phyloP scores from a whole-genome alignment of 73 alveolate genomes.

The Uronychia binucleata region DNA sequence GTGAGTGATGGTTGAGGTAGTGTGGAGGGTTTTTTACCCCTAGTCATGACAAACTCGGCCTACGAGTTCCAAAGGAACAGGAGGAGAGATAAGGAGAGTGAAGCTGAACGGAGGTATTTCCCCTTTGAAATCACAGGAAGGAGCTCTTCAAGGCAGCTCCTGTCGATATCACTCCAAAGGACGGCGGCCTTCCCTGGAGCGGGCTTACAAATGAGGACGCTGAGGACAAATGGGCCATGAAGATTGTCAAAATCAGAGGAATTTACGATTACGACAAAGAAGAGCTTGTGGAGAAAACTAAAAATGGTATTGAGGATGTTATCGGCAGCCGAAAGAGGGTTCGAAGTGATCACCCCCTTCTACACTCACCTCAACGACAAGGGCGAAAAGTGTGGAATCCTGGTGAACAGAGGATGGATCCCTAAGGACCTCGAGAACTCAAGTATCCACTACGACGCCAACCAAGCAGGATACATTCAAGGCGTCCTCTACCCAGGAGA shows the following conservation, averaged over 20 bases:
- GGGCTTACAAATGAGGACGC: slow-evolving; percentile 3
- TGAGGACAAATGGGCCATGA: slow-evolving; percentile 43
- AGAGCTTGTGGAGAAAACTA: slow-evolving; percentile 17
- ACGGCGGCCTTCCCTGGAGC: slow-evolving; percentile 39
- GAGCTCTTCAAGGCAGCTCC: slow-evolving; percentile 17
- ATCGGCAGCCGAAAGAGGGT: slow-evolving; percentile 37
- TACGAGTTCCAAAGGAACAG: slow-evolving; percentile 37
- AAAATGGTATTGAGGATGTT: slow-evolving; percentile 13
- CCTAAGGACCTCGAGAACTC: slow-evolving; percentile 21
- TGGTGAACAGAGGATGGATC: slow-evolving; percentile 68
- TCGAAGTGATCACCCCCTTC: slow-evolving; percentile 50
- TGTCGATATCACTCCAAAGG: slow-evolving; percentile 56
- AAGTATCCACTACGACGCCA: not conserved
- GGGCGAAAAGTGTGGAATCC: slow-evolving; percentile 46
- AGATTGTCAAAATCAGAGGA: slow-evolving; percentile 56
- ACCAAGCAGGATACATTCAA: slow-evolving; percentile 6
- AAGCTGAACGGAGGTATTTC: slow-evolving; percentile 41
- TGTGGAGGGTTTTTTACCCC: not conserved
- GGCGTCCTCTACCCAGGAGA: slow-evolving; percentile 62
- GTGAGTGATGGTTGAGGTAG: not conserved
- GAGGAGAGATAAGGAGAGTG: slow-evolving; percentile 40
- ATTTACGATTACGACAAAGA: slow-evolving; percentile 40
- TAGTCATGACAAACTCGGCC: slow-evolving; percentile 32
- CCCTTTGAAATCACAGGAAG: slow-evolving; percentile 2
- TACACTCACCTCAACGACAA: slow-evolving; percentile 52